A percentile compares a stretch with the other conserved stretches of the same genome.
Conservation (phyloP, 768 basidiomycete species). For the Leccinum incarnatum region DNA sequence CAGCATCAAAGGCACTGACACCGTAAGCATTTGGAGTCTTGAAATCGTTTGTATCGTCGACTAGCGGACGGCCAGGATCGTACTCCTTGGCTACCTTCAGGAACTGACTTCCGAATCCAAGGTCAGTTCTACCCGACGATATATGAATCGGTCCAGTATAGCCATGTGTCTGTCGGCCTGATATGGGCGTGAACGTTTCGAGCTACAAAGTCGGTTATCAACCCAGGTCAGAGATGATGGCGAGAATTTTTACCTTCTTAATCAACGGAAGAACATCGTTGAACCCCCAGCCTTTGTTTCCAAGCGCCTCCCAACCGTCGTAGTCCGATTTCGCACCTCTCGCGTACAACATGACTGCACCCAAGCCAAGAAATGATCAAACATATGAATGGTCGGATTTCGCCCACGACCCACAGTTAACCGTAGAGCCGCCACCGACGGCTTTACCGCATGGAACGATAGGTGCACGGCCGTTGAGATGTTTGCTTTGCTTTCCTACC, state of each 20-base stretch:
- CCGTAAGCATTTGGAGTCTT: constrained; percentile 19
- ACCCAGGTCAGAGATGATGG: neutral
- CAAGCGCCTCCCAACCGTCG: constrained; percentile 52
- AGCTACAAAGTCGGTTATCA: constrained; percentile 46
- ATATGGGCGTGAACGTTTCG: constrained; percentile 34
- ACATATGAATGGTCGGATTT: neutral
- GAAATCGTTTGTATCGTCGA: constrained; percentile 49
- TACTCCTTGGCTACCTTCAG: constrained; percentile 43
- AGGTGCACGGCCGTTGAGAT: constrained; percentile 42
- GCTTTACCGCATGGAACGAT: constrained; percentile 48
- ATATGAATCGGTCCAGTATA: constrained; percentile 30
- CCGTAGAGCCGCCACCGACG: constrained; percentile 60
- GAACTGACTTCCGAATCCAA: constrained; percentile 38
- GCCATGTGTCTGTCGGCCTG: constrained; percentile 37
- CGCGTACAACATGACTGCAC: constrained; percentile 47
- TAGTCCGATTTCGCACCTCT: constrained; percentile 61
- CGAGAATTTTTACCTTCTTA: constrained; percentile 42
- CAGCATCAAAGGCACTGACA: constrained; percentile 11
- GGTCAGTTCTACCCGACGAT: constrained; percentile 7
- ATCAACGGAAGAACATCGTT: constrained; percentile 54
- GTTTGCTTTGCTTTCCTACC: constrained; percentile 36
- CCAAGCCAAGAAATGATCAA: neutral
- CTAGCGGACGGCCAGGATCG: constrained; percentile 42
- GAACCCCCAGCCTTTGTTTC: constrained; percentile 61
- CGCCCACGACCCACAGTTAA: constrained; percentile 47